A percentile compares a stretch with the other conserved stretches of the same genome.
phyloP scores from a whole-genome alignment of 2,329 filamentous ascomycete species.

The Clonostachys rosea region DNA sequence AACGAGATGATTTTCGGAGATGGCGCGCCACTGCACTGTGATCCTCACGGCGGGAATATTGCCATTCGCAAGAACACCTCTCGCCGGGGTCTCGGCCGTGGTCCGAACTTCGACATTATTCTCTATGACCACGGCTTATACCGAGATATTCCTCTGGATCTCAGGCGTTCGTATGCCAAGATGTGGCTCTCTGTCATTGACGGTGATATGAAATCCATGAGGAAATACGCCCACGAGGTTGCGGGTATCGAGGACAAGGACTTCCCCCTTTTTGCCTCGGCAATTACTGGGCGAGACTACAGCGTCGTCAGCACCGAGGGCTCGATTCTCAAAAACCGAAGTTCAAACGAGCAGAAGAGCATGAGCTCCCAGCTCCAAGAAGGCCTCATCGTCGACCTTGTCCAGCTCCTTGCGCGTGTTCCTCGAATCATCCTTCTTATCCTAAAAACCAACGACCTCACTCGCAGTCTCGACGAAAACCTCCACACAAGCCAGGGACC shows the following conservation, averaged over 20 bases:
- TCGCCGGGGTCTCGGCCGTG: conserved; percentile 40
- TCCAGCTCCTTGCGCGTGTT: conserved; percentile 82
- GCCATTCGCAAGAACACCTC: conserved; percentile 75
- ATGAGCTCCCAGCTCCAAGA: conserved; percentile 83
- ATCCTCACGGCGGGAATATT: conserved; percentile 94
- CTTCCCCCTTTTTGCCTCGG: conserved; percentile 91
- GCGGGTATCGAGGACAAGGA: conserved; percentile 85
- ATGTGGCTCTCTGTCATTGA: conserved; percentile 97
- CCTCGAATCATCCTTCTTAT: conserved; percentile 91
- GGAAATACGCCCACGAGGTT: conserved; percentile 81
- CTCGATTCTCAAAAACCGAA: conserved; percentile 54
- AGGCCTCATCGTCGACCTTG: conserved; percentile 81
- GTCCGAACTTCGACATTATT: conserved; percentile 86
- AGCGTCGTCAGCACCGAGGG: conserved; percentile 62
- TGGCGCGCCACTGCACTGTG: conserved; percentile 86
- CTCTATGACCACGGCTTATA: conserved; percentile 97
- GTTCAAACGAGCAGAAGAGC: conserved; percentile 74
- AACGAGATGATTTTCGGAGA: conserved; percentile 99
- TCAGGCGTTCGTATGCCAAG: conserved; percentile 87
- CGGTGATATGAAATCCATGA: conserved; percentile 80
- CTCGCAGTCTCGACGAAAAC: conserved; percentile 87
- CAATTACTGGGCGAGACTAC: conserved; percentile 93
- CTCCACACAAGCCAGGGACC: conserved; percentile 69
- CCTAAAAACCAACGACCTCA: conserved; percentile 96
- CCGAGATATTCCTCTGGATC: conserved; percentile 75